Conservation (phyloP, 2,329 filamentous ascomycete species). For the Macrophomina pseudophaseolina region DNA sequence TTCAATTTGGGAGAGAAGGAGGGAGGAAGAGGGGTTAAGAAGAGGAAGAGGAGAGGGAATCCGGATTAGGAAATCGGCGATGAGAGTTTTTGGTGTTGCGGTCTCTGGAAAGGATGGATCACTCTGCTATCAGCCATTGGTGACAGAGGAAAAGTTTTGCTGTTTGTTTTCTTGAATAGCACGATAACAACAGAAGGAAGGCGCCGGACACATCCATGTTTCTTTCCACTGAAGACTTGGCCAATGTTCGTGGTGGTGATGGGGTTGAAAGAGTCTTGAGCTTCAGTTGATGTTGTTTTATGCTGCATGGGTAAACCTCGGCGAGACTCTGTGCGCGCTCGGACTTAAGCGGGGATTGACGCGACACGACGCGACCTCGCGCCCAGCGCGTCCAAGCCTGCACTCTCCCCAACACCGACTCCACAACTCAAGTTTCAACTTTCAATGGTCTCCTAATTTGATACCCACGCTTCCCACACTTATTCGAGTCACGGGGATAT, state of each 20-base stretch:
- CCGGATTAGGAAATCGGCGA: background rate
- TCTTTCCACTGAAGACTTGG: background rate
- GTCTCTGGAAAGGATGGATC: background rate
- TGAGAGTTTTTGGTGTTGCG: background rate
- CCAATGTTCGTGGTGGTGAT: background rate
- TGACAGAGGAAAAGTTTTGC: background rate
- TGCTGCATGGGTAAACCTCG: conserved; percentile 8
- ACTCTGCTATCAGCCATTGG: background rate
- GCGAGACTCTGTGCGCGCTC: background rate
- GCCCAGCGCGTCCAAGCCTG: background rate
- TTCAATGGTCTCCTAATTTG: background rate
- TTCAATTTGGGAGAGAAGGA: background rate
- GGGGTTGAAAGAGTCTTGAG: background rate
- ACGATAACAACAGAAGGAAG: background rate
- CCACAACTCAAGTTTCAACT: background rate
- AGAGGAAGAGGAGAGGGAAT: background rate
- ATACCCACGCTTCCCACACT: background rate
- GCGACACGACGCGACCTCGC: conserved; percentile 11
- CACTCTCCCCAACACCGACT: background rate
- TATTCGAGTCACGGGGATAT: background rate
- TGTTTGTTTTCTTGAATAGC: background rate
- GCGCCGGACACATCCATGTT: background rate
- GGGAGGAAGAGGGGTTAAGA: background rate
- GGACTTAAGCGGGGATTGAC: conserved; percentile 23
- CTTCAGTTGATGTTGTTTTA: conserved; percentile 3